Base-by-base conservation (phyloP, 2,329 filamentous ascomycete genomes). In the Penicillium sp. region DNA sequence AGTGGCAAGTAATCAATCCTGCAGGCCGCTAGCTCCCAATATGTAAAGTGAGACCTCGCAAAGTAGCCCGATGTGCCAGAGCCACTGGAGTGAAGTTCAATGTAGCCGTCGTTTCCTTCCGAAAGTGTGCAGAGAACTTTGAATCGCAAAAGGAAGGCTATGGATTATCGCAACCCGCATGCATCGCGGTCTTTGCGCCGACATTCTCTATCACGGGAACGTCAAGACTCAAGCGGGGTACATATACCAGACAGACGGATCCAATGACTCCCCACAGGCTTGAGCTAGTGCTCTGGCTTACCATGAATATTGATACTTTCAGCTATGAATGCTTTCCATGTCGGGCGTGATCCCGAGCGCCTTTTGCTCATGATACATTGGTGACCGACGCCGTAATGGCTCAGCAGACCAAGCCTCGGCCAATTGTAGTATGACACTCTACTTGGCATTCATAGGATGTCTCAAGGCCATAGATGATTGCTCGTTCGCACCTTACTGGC, bases 1-100 rank as follows among this genome's bases (percentile, higher is more conserved):
- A 40, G 61, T 65, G 62, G 65, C 60, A 60, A 63, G 49, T 42
- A 22, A 53, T 30, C 42, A 45, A 52, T 61, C 28, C 28, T 14
- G 52, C 52, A 11, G 28, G 40, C 28, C 38, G 25, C 35, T 30
- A 38, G 16, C 48, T 38, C 5, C 54, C 26, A 16, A 28, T 38
- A 43, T 30, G 52, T 49, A 58, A 61, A 46, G 59, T 52, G 56
- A 35, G 6, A 60, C 46, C 35, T 64, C 54, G 45, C 42, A 59
- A 42, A 38, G 25, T 19, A 56, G 42, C 16, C 45, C 62, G 58
- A 60, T 52, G 33, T n/a, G 19, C 30, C 42, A 57, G 13, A 10
- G n/a, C 5, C 3, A 7, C 43, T n/a, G 11, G 25, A 4, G 30
- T 3, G 28, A 26, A 22, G 33, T 11, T 13, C 3, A 30, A 5